These are phyloP conservation scores for Ilex aquifolium DNA, from an alignment of 257 asterid species.

Conservation along the genomic window DNA sequence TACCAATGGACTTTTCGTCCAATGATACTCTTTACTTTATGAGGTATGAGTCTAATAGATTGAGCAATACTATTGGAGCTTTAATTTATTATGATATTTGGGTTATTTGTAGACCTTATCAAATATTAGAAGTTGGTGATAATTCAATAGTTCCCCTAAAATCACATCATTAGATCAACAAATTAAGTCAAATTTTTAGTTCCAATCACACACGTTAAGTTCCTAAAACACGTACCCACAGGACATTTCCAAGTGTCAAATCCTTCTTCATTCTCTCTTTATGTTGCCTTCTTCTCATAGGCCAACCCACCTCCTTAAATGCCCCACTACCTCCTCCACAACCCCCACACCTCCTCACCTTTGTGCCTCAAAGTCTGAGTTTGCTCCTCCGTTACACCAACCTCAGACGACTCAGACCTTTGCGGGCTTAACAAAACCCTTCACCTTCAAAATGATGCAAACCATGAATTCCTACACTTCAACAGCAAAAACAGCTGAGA, in stretches of 20 bases:
- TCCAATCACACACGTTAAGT: slow-evolving; percentile 53
- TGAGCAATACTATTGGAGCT: too few species aligned
- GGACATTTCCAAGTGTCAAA: slow-evolving; percentile 65
- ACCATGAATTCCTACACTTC: slow-evolving; percentile 46
- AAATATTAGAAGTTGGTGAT: too few species aligned
- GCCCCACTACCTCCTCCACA: not conserved
- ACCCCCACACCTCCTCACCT: not conserved
- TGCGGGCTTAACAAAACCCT: too few species aligned
- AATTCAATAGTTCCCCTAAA: too few species aligned
- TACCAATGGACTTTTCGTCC: too few species aligned
- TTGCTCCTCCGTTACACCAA: not conserved
- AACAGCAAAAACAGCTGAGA: slow-evolving; percentile 71
- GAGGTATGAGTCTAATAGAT: too few species aligned
- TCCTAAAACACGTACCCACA: slow-evolving; percentile 81
- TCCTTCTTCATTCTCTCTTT: slow-evolving; percentile 15
- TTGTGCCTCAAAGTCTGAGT: not conserved
- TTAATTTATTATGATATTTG: too few species aligned
- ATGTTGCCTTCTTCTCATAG: slow-evolving; percentile 68
- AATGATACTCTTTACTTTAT: too few species aligned
- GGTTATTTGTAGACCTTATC: too few species aligned
- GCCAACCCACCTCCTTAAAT: slow-evolving; percentile 28
- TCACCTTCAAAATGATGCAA: slow-evolving; percentile 44
- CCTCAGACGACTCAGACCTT: too few species aligned
- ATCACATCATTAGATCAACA: too few species aligned
- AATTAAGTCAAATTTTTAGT: too few species aligned